These are phyloP conservation scores for Hemisphaericaspora subhashii DNA, from an alignment of 1,139 yeast species.

Conservation along the genomic window DNA sequence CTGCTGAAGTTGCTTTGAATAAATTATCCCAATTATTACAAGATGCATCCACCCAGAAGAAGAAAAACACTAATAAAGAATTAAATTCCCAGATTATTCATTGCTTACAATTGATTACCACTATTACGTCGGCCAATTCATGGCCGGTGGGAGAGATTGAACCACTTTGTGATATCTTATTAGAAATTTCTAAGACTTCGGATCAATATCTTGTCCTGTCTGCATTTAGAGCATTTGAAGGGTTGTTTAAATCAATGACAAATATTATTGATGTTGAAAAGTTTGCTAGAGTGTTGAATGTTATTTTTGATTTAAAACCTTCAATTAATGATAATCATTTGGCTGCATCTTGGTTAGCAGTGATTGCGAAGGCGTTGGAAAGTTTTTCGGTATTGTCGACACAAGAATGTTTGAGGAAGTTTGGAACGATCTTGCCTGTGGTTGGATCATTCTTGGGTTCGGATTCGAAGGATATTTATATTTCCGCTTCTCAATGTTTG, in stretches of 20 bases:
- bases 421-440: conserved; percentile 57
- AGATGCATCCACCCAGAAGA: conserved; percentile 15
- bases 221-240: conserved; percentile 84
- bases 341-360: conserved; percentile 95
- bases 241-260: conserved; percentile 74
- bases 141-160: conserved; percentile 81
- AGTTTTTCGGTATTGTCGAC: conserved; percentile 67
- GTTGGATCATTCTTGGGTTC: conserved; percentile 65
- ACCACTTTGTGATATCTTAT: conserved; percentile 69
- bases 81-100: conserved; percentile 65
- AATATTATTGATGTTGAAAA: conserved; percentile 63
- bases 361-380: conserved; percentile 81
- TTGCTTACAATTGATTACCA: conserved; percentile 67
- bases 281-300: conserved; percentile 62
- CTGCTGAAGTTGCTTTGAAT: conserved; percentile 68
- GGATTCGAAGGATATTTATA: conserved; percentile 64
- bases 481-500: conserved; percentile 83
- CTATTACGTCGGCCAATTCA: conserved; percentile 69
- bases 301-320: conserved; percentile 80
- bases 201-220: conserved; percentile 82
- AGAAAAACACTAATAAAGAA: conserved; percentile 47
- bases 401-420: conserved; percentile 50
- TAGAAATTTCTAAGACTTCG: conserved; percentile 75
- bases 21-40: conserved; percentile 49
- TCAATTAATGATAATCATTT: conserved; percentile 77